Conservation (phyloP, 2,329 filamentous ascomycete genomes). For the Scorias spongiosa region DNA sequence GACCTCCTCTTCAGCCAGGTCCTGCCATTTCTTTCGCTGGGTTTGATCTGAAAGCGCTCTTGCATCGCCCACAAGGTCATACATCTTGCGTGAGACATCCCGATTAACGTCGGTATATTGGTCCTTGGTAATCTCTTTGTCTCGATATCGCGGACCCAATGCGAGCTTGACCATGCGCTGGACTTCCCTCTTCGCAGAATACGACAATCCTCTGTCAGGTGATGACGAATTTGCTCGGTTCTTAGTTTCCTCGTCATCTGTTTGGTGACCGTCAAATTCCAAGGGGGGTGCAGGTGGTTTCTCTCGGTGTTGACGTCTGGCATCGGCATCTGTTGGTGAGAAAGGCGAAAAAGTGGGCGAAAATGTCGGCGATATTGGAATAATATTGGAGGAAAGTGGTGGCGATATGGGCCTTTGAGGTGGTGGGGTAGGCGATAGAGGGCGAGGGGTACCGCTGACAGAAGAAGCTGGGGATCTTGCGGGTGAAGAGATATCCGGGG, state of each 20-base stretch:
- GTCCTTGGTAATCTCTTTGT: constrained; percentile 65
- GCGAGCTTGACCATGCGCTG: constrained; percentile 75
- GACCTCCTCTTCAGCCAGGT: constrained; percentile 64
- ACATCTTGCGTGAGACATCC: constrained; percentile 73
- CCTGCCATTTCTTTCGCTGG: constrained; percentile 56
- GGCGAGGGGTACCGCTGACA: constrained; percentile 51
- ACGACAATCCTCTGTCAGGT: constrained; percentile 41
- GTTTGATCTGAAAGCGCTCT: constrained; percentile 44
- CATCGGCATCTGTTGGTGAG: constrained; percentile 27
- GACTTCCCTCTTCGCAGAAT: constrained; percentile 74
- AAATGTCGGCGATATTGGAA: constrained; percentile 54
- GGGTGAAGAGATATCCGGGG: constrained; percentile 43
- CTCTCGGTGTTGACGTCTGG: constrained; percentile 1
- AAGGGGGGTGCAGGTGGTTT: background rate
- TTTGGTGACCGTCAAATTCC: constrained; percentile 1
- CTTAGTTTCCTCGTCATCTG: constrained; percentile 14
- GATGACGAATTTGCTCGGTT: constrained; percentile 15
- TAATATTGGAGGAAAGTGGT: constrained; percentile 54
- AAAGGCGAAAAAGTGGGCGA: constrained; percentile 41
- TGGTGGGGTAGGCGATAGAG: constrained; percentile 53
- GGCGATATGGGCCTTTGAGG: constrained; percentile 52
- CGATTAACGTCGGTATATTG: constrained; percentile 90
- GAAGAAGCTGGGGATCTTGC: constrained; percentile 50
- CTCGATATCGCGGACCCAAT: constrained; percentile 68
- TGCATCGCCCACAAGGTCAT: constrained; percentile 47